Evolutionary conservation across 106 monocot genomes (phyloP).

Genomic region (Posidonia australis): DNA sequence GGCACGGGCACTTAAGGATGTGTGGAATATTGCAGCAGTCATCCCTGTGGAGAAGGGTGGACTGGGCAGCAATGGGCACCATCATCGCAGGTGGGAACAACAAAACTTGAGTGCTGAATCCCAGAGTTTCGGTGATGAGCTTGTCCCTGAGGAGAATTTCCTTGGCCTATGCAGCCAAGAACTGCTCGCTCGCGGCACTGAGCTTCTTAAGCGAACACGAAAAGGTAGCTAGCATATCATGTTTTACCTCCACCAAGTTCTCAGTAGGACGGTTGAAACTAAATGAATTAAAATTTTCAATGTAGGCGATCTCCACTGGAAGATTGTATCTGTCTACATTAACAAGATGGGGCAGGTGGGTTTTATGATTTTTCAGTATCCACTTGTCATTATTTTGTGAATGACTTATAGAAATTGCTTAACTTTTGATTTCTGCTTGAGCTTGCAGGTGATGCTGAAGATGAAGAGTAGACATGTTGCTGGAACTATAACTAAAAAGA

Average conservation of each 20-base stretch:
- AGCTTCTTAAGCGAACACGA: constrained; percentile 86
- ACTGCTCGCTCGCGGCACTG: constrained; percentile 66
- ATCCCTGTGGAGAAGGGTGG: constrained; percentile 83
- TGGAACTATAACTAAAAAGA: constrained; percentile 92
- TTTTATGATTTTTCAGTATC: too few relatives aligned
- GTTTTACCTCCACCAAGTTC: neutral
- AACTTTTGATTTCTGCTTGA: neutral
- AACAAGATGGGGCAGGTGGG: constrained; percentile 62
- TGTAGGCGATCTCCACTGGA: constrained; percentile 83
- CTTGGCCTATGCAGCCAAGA: constrained; percentile 67
- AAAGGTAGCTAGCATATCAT: constrained; percentile 43
- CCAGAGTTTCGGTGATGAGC: constrained; percentile 33
- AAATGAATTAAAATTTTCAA: neutral
- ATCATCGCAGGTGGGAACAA: constrained; percentile 9
- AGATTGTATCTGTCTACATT: constrained; percentile 76
- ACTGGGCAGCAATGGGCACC: constrained; percentile 5
- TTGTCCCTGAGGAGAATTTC: constrained; percentile 41
- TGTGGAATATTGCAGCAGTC: constrained; percentile 91
- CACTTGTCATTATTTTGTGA: too few relatives aligned
- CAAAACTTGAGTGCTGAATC: constrained; percentile 14
- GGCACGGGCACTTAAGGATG: constrained; percentile 87
- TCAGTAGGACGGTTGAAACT: neutral
- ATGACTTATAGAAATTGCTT: too few relatives aligned
- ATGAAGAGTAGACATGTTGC: constrained; percentile 94
- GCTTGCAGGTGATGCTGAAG: constrained; percentile 75